phyloP scores from a whole-genome alignment of 306 rosid genomes.

The Lotus japonicus region DNA sequence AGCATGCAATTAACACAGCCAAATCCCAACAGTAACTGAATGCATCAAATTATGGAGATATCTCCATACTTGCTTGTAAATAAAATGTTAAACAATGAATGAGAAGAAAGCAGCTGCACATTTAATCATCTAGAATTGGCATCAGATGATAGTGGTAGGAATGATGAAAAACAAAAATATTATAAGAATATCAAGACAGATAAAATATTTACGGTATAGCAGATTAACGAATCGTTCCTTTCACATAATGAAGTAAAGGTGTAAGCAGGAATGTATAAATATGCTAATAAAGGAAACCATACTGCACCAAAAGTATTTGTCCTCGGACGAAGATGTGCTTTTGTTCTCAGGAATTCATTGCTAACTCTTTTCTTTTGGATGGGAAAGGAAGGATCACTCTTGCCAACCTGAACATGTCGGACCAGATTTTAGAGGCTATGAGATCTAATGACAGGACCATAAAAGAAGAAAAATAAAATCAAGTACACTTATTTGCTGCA shows the following conservation, averaged over 20 bases:
- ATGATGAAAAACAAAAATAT: conserved; percentile 9
- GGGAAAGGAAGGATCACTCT: conserved; percentile 87
- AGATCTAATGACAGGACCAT: not conserved
- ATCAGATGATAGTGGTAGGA: not conserved
- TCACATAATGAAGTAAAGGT: not conserved
- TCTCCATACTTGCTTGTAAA: not conserved
- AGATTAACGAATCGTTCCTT: not conserved
- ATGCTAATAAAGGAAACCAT: conserved; percentile 34
- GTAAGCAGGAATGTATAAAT: conserved; percentile 11
- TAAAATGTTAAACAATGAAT: not conserved
- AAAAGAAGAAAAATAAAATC: conserved; percentile 4
- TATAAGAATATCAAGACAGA: not conserved
- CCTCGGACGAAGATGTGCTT: conserved; percentile 95
- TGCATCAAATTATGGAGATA: conserved; percentile 2
- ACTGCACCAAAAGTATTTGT: conserved; percentile 97
- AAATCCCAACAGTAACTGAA: not conserved
- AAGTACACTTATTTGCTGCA: not conserved
- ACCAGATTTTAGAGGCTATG: conserved; percentile 12
- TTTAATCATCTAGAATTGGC: conserved; percentile 5
- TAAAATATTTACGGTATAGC: not conserved
- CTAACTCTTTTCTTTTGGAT: conserved; percentile 90
- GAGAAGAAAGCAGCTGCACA: not conserved
- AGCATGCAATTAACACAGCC: conserved; percentile 11
- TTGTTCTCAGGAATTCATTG: conserved; percentile 88
- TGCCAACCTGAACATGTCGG: conserved; percentile 57